Evolutionary conservation across 2,329 filamentous ascomycete genomes (phyloP).

Genomic region (Tolypocladium paradoxum): DNA sequence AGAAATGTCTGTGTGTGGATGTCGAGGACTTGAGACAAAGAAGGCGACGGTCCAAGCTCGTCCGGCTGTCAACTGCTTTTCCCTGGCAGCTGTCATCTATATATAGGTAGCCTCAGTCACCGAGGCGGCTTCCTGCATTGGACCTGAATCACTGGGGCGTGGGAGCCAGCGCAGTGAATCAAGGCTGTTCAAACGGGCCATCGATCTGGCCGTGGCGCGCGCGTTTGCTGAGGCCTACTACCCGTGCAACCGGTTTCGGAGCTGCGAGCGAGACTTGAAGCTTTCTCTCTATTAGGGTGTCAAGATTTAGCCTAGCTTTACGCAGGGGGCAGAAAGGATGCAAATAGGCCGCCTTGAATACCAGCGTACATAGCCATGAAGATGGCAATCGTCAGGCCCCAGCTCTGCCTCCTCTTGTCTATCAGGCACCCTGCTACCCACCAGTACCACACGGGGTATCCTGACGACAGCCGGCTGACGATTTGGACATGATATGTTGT

Average conservation of each 20-base stretch:
- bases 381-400: conserved; percentile 36
- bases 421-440: conserved; percentile 50
- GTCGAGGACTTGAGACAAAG: not conserved
- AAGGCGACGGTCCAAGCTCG: not conserved
- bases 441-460: conserved; percentile 83
- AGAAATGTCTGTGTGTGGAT: not conserved
- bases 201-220: not conserved
- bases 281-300: not conserved
- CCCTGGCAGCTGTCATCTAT: not conserved
- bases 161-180: not conserved
- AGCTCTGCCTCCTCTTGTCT: conserved; percentile 17
- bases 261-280: not conserved
- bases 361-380: conserved; percentile 74
- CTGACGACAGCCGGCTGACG: conserved; percentile 78
- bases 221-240: not conserved
- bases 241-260: not conserved
- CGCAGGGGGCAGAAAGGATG: conserved; percentile 85
- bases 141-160: not conserved
- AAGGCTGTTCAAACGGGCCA: not conserved
- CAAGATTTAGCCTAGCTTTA: conserved; percentile 23
- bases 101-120: not conserved
- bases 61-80: not conserved
- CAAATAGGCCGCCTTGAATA: conserved; percentile 75
- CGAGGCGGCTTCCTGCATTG: not conserved
- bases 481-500: conserved; percentile 90